Evolutionary conservation across 148 eudicot genomes (phyloP), one percentile per base, ranked within the genome.

Genomic region (Arbutus unedo): DNA sequence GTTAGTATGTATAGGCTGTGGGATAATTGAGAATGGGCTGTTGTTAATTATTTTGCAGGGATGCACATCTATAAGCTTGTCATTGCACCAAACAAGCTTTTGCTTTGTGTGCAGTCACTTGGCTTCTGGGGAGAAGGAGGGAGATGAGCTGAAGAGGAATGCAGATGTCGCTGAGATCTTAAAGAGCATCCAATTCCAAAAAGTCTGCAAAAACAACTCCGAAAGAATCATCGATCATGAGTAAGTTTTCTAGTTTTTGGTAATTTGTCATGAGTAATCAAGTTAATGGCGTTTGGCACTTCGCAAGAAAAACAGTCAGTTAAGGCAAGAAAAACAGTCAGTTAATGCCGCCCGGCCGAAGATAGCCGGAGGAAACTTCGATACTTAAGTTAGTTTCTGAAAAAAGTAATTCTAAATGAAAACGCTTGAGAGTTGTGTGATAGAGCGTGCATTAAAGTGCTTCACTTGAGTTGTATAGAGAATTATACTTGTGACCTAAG

Each of bases 91-190:
- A 86, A 95, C 98, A n/a, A 95, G 94, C 88, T 90, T 95, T 82
- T 95, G 98, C 87, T 93, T 95, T 64, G 91, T 95, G 59, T 95
- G 98, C 79, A 89, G 96, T 82, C 98, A 95, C 89, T 83, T 95
- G 82, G 97, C 98, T 43, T 93, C 98, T 0, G 97, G 98, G 54
- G 92, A 95, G 87, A 95, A 95, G 84, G 97, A 95, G 68, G 98
- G 97, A 50, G 96, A 95, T 76, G 97, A 95, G 83, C 82, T 92
- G 43, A 88, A 86, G 80, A 89, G 98, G 86, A 95, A 95, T 23
- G 88, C 93, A 5, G 98, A 95, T 25, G 97, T 93, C 31, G 88
- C 91, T 2, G 98, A 95, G 87, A 95, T 95, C 78, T 66, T 95
- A 41, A 95, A 95, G 79, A 89, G 90, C 83, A 91, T 89, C 9